Percentiles rank a stretch among this genome's conserved stretches.
These are phyloP conservation scores for Daldinia childiae DNA, from an alignment of 495 filamentous ascomycete species.

Conservation along the genomic window DNA sequence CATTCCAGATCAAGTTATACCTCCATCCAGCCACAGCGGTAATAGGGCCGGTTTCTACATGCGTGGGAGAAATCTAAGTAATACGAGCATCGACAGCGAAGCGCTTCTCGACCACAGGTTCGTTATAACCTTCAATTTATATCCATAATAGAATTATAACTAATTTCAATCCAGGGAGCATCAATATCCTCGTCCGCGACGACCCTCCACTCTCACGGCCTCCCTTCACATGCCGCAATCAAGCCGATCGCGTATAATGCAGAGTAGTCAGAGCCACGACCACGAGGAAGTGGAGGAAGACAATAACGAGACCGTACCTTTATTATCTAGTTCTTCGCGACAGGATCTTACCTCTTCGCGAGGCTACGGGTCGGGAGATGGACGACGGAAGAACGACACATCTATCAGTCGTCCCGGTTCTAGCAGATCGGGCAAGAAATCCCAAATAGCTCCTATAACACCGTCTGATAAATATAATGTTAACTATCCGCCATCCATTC, in stretches of 20 bases:
- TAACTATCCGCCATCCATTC: slow-evolving; percentile 96
- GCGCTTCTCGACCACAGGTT: slow-evolving; percentile 83
- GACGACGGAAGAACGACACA: slow-evolving; percentile 34
- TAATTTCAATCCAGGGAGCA: slow-evolving; percentile 65
- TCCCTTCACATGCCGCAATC: slow-evolving; percentile 51
- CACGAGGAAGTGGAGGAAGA: slow-evolving; percentile 55
- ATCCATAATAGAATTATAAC: not conserved
- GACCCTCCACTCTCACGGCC: slow-evolving; percentile 60
- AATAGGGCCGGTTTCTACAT: slow-evolving; percentile 65
- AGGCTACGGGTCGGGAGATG: slow-evolving; percentile 54
- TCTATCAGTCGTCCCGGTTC: slow-evolving; percentile 53
- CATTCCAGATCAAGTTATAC: slow-evolving; percentile 49
- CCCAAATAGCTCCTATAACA: slow-evolving; percentile 48
- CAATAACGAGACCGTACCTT: slow-evolving; percentile 66
- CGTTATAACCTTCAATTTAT: not conserved
- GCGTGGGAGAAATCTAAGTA: slow-evolving; percentile 69
- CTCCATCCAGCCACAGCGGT: slow-evolving; percentile 46
- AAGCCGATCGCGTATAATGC: slow-evolving; percentile 47
- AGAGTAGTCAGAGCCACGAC: slow-evolving; percentile 48
- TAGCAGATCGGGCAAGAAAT: slow-evolving; percentile 51
- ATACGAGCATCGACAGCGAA: slow-evolving; percentile 83
- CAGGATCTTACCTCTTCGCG: slow-evolving; percentile 33
- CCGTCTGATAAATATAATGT: slow-evolving; percentile 72
- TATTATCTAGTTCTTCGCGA: slow-evolving; percentile 57
- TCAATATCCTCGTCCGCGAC: slow-evolving; percentile 72